phyloP scores from a whole-genome alignment of 129 eudicot species.

The Saussurea involucrata region DNA sequence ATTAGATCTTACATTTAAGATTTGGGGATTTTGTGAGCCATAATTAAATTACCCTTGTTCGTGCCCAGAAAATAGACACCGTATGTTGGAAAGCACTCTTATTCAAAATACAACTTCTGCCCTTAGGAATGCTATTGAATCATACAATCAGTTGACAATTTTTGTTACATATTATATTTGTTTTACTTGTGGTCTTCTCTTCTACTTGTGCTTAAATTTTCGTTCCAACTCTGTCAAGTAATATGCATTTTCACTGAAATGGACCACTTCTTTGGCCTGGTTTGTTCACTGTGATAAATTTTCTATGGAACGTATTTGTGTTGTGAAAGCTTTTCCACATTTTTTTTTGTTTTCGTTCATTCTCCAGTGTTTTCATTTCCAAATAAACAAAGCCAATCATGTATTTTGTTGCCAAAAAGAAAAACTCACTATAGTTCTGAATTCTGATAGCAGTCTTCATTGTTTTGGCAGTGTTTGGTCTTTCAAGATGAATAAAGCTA shows the following conservation, averaged over 20 bases:
- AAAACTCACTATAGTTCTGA: background rate
- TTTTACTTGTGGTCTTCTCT: background rate
- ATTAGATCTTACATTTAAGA: background rate
- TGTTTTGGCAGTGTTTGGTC: background rate
- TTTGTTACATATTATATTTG: background rate
- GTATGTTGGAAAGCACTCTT: background rate
- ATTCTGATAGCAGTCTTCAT: background rate
- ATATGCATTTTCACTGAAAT: background rate
- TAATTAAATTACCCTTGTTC: background rate
- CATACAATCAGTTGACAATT: background rate
- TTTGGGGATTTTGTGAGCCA: background rate
- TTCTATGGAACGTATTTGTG: background rate
- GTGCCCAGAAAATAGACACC: background rate
- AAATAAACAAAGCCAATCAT: background rate
- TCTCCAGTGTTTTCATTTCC: too few relatives aligned
- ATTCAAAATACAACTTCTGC: background rate
- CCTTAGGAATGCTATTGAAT: background rate
- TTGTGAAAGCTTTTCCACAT: background rate
- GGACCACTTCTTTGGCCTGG: background rate
- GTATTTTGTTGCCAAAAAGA: background rate
- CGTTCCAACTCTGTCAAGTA: too few relatives aligned
- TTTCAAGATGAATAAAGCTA: background rate
- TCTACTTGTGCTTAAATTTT: background rate
- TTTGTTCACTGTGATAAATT: background rate
- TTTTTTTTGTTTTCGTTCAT: background rate